phyloP scores from a whole-genome alignment of 805 yeast species.

The Cyberlindnera mississippiensis region DNA sequence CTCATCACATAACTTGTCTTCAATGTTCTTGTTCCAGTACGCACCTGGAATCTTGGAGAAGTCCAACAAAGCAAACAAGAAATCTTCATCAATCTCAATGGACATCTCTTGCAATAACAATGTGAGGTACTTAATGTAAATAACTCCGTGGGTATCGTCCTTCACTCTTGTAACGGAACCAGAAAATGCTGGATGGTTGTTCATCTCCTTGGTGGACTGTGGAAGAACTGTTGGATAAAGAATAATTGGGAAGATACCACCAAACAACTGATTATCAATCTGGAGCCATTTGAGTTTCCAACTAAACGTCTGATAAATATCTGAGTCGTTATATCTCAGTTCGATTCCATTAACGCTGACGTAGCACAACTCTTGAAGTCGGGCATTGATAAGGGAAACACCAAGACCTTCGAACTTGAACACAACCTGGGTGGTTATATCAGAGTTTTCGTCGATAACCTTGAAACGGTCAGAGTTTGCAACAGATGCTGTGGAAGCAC shows the following conservation, averaged over 20 bases:
- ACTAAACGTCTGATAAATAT: constrained; percentile 73
- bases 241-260: constrained; percentile 83
- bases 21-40: constrained; percentile 51
- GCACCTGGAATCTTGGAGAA: constrained; percentile 81
- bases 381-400: constrained; percentile 70
- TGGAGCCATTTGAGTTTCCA: constrained; percentile 92
- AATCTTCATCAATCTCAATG: constrained; percentile 90
- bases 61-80: constrained; percentile 75
- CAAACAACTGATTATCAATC: constrained; percentile 85
- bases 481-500: constrained; percentile 32
- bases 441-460: constrained; percentile 36
- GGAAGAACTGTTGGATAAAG: constrained; percentile 89
- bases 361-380: constrained; percentile 76
- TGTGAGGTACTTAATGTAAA: constrained; percentile 89
- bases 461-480: constrained; percentile 48
- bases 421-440: constrained; percentile 38
- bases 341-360: constrained; percentile 81
- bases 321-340: constrained; percentile 75
- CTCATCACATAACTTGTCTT: constrained; percentile 58
- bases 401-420: constrained; percentile 83
- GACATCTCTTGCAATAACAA: constrained; percentile 85
- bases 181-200: constrained; percentile 85
- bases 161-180: constrained; percentile 79
- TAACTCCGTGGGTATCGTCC: constrained; percentile 87
- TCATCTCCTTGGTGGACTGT: constrained; percentile 76